Conservation (phyloP, 352 stramenopile genomes). For the Ophiocytium majus region DNA sequence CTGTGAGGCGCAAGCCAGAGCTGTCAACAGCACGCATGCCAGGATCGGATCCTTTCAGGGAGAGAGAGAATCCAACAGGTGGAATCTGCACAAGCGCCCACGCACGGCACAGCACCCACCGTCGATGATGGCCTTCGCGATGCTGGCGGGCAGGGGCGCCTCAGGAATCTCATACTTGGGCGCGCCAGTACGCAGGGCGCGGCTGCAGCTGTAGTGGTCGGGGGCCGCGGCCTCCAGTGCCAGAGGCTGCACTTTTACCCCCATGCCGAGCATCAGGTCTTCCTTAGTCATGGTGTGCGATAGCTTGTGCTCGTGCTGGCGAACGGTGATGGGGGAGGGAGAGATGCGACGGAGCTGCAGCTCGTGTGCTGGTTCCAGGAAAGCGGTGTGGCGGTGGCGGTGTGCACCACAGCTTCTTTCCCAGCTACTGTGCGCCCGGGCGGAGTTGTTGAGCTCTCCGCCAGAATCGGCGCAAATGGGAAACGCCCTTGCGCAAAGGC, state of each 20-base stretch:
- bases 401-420: no score
- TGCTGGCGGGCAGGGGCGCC: conserved; percentile 66
- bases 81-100: not conserved
- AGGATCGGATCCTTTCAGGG: not conserved
- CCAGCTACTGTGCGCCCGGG: no score
- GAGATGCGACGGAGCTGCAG: no score
- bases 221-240: not conserved
- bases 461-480: no score
- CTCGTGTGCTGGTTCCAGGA: no score
- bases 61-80: not conserved
- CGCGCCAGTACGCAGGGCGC: conserved; percentile 22
- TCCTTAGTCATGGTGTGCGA: no score
- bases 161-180: conserved; percentile 47
- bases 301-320: no score
- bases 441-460: no score
- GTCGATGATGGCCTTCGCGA: conserved; percentile 70
- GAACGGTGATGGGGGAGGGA: no score
- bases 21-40: not conserved
- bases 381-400: no score
- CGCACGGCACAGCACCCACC: not conserved
- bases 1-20: not conserved
- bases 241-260: not conserved
- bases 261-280: no score
- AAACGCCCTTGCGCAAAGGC: no score
- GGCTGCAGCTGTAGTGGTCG: not conserved